phyloP scores from a whole-genome alignment of 2,329 filamentous ascomycete genomes.

The Colletotrichum trifolii region DNA sequence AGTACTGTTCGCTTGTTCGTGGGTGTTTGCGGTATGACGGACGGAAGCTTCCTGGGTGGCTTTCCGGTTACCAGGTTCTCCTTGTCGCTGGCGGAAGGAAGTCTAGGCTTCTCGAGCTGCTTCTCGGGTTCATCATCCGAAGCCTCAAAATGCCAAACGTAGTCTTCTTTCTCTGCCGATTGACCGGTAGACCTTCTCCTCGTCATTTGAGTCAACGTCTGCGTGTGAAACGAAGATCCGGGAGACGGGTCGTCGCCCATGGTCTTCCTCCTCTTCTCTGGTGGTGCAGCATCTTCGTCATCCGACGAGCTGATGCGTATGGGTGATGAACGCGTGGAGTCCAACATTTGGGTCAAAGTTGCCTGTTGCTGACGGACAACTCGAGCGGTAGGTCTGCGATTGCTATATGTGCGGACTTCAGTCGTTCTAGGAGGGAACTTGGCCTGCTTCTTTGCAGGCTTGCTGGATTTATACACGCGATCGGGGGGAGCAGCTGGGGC shows the following conservation, averaged over 20 bases:
- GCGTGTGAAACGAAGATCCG: slow-evolving; percentile 51
- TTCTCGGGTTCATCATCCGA: slow-evolving; percentile 52
- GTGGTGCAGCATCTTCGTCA: slow-evolving; percentile 38
- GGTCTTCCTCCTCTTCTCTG: slow-evolving; percentile 42
- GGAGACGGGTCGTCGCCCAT: slow-evolving; percentile 43
- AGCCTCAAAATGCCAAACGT: slow-evolving; percentile 45
- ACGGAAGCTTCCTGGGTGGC: slow-evolving; percentile 43
- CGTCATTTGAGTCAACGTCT: slow-evolving; percentile 55
- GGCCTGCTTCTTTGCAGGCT: slow-evolving; percentile 48
- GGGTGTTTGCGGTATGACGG: slow-evolving; percentile 57
- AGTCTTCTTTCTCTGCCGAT: slow-evolving; percentile 31
- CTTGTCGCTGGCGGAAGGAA: slow-evolving; percentile 53
- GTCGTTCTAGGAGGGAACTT: slow-evolving; percentile 51
- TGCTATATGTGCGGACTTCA: slow-evolving; percentile 48
- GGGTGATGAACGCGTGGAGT: slow-evolving; percentile 43
- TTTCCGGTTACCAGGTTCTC: slow-evolving; percentile 35
- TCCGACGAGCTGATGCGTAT: slow-evolving; percentile 41
- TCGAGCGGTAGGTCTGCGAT: slow-evolving; percentile 36
- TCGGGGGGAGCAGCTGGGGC: slow-evolving; percentile 43
- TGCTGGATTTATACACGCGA: slow-evolving; percentile 52
- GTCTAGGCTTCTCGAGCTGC: slow-evolving; percentile 43
- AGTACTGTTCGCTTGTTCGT: slow-evolving; percentile 43
- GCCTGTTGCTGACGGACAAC: slow-evolving; percentile 45
- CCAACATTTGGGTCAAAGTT: slow-evolving; percentile 56
- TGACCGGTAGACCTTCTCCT: slow-evolving; percentile 54